These are phyloP conservation scores for Neurospora sp. DNA, from an alignment of 2,329 filamentous ascomycete genomes.

Conservation along the genomic window DNA sequence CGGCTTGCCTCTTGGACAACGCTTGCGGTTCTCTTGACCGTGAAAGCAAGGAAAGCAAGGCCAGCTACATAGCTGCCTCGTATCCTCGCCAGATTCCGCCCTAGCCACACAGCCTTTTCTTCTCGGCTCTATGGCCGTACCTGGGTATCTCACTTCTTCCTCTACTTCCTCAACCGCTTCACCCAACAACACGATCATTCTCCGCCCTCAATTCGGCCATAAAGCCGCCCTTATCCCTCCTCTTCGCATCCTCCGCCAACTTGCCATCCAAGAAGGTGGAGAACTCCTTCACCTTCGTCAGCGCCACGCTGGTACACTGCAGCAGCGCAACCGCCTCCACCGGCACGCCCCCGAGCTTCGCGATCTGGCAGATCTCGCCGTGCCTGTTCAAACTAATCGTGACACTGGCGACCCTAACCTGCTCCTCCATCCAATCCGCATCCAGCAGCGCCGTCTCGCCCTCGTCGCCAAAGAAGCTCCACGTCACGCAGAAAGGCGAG, in stretches of 20 bases:
- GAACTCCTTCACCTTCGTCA: constrained; percentile 73
- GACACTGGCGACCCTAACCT: constrained; percentile 61
- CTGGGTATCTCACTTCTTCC: constrained; percentile 28
- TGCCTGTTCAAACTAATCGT: constrained; percentile 81
- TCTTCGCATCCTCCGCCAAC: constrained; percentile 68
- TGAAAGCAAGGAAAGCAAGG: neutral
- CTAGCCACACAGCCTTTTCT: neutral
- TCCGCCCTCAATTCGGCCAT: constrained; percentile 71
- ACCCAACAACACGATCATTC: constrained; percentile 45
- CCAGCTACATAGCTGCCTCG: neutral
- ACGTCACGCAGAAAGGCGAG: constrained; percentile 83
- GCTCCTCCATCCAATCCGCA: constrained; percentile 64
- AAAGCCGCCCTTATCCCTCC: constrained; percentile 67
- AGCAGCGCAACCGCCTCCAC: constrained; percentile 73
- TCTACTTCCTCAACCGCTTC: constrained; percentile 29
- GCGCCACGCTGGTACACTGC: constrained; percentile 62
- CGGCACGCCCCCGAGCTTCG: constrained; percentile 77
- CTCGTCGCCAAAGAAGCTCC: constrained; percentile 69
- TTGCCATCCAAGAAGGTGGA: constrained; percentile 62
- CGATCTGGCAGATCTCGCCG: constrained; percentile 83
- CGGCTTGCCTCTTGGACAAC: neutral
- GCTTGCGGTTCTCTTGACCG: neutral
- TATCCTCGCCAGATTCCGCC: neutral
- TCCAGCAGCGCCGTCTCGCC: constrained; percentile 65
- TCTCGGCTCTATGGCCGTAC: constrained; percentile 2